Percentiles rank a stretch among this genome's conserved stretches.
These are phyloP conservation scores for Penicillium janthinellum DNA, from an alignment of 2,329 filamentous ascomycete genomes.

Conservation along the genomic window DNA sequence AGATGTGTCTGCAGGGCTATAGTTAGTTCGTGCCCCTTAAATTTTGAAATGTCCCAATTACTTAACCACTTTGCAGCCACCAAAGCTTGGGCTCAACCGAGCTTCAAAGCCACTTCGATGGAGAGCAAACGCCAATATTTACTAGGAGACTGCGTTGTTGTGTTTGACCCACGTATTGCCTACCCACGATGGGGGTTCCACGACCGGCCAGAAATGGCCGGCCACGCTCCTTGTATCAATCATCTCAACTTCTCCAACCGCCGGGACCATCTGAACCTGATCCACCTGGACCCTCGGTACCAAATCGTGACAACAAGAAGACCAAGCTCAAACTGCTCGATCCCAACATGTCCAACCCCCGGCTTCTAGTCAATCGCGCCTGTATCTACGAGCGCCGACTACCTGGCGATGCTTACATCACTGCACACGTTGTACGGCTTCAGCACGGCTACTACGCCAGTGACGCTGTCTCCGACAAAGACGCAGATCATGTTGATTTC, in stretches of 20 bases:
- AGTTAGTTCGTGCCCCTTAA: neutral
- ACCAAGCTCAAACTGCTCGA: conserved; percentile 26
- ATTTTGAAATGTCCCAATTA: neutral
- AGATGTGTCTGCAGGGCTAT: conserved; percentile 1
- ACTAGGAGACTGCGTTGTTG: conserved; percentile 11
- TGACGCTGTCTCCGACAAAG: conserved; percentile 44
- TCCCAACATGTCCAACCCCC: conserved; percentile 42
- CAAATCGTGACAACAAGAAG: conserved; percentile 3
- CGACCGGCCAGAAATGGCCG: neutral
- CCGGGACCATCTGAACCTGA: neutral
- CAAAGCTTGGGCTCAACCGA: neutral
- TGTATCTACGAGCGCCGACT: conserved; percentile 54
- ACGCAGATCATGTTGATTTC: conserved; percentile 51
- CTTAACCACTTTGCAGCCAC: neutral
- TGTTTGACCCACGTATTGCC: neutral
- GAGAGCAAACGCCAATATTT: conserved; percentile 12
- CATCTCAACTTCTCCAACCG: neutral
- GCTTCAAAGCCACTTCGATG: conserved; percentile 14
- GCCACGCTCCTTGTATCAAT: neutral
- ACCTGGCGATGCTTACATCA: conserved; percentile 52
- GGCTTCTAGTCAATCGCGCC: conserved; percentile 41
- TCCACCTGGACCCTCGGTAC: conserved; percentile 5
- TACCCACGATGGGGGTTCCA: conserved; percentile 12
- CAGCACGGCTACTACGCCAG: conserved; percentile 53
- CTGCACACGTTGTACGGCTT: conserved; percentile 53